These are phyloP conservation scores for Aureobasidium uvarum DNA, from an alignment of 2,329 filamentous ascomycete species.

Conservation along the genomic window DNA sequence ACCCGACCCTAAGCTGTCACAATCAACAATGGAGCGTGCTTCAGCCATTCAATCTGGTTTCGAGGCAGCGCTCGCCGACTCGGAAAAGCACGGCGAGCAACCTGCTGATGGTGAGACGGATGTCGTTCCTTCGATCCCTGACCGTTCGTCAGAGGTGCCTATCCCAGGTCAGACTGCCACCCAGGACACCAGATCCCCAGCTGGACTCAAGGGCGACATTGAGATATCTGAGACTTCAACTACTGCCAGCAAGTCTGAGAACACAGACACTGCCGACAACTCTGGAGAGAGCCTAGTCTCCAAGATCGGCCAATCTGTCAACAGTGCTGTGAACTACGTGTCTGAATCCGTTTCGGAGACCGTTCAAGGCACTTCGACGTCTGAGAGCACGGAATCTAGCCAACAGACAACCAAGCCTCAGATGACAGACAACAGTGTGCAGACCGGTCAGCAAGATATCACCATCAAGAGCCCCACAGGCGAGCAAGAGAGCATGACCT, in stretches of 20 bases:
- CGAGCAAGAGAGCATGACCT: slow-evolving; percentile 34
- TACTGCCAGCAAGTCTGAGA: not conserved
- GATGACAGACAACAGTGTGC: slow-evolving; percentile 29
- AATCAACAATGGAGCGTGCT: slow-evolving; percentile 28
- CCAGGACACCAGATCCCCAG: not conserved
- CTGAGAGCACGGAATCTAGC: slow-evolving; percentile 13
- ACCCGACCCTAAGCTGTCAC: slow-evolving; percentile 29
- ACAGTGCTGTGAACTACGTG: slow-evolving; percentile 20
- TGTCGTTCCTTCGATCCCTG: slow-evolving; percentile 29
- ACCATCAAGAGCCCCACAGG: slow-evolving; percentile 32
- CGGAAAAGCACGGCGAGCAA: slow-evolving; percentile 15
- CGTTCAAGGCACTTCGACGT: not conserved
- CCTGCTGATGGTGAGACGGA: slow-evolving; percentile 18
- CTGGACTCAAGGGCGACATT: not conserved
- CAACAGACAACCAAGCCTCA: slow-evolving; percentile 28
- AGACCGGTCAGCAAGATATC: slow-evolving; percentile 35
- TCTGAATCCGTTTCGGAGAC: slow-evolving; percentile 9
- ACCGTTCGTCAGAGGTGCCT: slow-evolving; percentile 17
- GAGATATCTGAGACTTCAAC: not conserved
- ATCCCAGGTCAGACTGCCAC: slow-evolving; percentile 17
- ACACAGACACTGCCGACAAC: not conserved
- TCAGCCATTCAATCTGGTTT: slow-evolving; percentile 28
- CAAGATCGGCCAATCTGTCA: slow-evolving; percentile 19
- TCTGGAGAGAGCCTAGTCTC: slow-evolving; percentile 3
- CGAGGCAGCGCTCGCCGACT: slow-evolving; percentile 28